Evolutionary conservation across 805 yeast genomes (phyloP), one percentile per base, ranked within the genome.

Genomic region (Pichia insulana): DNA sequence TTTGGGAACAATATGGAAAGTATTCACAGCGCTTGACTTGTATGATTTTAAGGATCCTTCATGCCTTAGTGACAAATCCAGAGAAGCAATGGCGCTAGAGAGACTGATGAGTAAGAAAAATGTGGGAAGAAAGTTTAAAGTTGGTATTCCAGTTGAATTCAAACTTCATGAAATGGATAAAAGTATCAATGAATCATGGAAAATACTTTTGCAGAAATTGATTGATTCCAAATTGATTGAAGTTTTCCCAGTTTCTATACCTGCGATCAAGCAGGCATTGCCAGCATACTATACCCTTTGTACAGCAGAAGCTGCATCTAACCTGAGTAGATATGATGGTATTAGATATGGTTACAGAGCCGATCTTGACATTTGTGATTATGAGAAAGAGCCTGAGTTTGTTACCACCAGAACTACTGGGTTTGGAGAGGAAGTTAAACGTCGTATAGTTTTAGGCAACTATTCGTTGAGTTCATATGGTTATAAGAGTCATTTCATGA

Each of bases 291-390:
- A 84, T 57, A 83, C 96, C 0, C 52, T 94, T 30, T 89, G 92
- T 2, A 83, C 96, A 0, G 83, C 96, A 0, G 98, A 92, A 56
- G 97, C 97, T 0, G 80, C 94, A 1, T 90, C 97, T 0, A 92
- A 92, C 56, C 69, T 92, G 38, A 75, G 96, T 1, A 69, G 97
- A 27, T 92, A 73, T 56, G 98, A 92, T 61, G 98, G 98, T 2
- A 66, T 89, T 17, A 68, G 97, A 43, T 92, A 81, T 57, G 97
- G 97, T 0, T 61, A 55, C 42, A 66, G 83, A 31, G 67, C 72
- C 1, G 43, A 43, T 35, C 33, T 58, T 44, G 40, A 44, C 36
- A 19, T 58, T 4, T 11, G 27, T 10, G 22, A 43, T 19, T 13
- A 5, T 6, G 71, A 62, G 30, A 54, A 55, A 17, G 58, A 52